Evolutionary conservation across 345 rosid species (phyloP), one percentile per base, ranked within the genome.

Genomic region (Citrus glauca): DNA sequence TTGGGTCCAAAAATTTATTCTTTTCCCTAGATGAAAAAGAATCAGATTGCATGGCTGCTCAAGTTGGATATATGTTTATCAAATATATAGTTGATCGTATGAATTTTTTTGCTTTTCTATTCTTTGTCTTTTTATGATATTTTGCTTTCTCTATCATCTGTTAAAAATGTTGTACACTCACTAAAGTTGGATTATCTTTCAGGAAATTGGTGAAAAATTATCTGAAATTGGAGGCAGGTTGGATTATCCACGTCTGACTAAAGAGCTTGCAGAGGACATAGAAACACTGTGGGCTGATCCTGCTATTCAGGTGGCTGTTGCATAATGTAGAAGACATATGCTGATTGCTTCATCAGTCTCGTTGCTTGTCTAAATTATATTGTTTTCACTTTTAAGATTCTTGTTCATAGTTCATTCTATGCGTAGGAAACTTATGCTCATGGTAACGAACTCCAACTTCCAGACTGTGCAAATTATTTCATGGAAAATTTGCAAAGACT

Each of bases 261-360:
- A 86, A 84, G 97, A 94, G 78, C 90, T 94, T 50, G 97, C 94
- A 0, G 79, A 80, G 77, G 95, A 90, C 57, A 91, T 93, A 28
- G 97, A 94, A 86, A 84, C 89, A 78, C 78, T 97, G 56, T 97
- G 99, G 99, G 93, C 89, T 63, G 98, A 97, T 83, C 84, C 91
- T 74, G 98, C 99, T 66, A 91, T 97, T 80, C 98, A 97, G 97
- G 99, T 93, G 61, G 76, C 56, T 72, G 37, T 70, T 63, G 69
- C 75, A 61, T 83, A 38, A 30, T 79, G 63, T 53, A 42, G 69
- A 32, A 64, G 48, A n/a, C 60, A 64, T 64, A 9, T 40, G 57
- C 55, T 69, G 73, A 53, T 76, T 69, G 32, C 53, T 55, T 24
- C 42, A 33, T 64, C 4, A 22, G 13, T 76, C 17, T 60, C 25